Evolutionary conservation across 2,329 filamentous ascomycete species (phyloP).

Genomic region (Hirsutella minnesotensis): DNA sequence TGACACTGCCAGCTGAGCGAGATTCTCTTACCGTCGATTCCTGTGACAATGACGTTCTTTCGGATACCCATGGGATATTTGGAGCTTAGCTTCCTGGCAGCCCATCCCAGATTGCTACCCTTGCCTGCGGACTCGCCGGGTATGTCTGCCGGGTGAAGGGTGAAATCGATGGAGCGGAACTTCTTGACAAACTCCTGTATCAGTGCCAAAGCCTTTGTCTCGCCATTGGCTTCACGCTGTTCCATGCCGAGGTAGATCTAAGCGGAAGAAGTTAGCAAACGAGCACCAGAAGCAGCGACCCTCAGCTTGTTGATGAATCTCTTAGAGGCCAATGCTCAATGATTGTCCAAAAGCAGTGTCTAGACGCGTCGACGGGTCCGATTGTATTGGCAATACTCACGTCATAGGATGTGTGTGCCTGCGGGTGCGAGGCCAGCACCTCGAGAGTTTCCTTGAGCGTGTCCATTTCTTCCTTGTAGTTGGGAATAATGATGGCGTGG

Average conservation of each 20-base stretch:
- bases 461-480: conserved; percentile 63
- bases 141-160: conserved; percentile 53
- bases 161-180: conserved; percentile 56
- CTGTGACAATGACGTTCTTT: conserved; percentile 55
- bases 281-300: no score
- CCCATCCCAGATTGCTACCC: conserved; percentile 64
- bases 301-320: no score
- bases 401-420: conserved; percentile 54
- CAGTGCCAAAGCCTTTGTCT: conserved; percentile 49
- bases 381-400: conserved; percentile 32
- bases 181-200: conserved; percentile 51
- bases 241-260: conserved; percentile 67
- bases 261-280: not conserved
- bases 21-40: conserved; percentile 53
- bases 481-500: conserved; percentile 59
- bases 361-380: not conserved
- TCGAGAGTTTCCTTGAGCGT: conserved; percentile 57
- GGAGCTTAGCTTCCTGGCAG: conserved; percentile 51
- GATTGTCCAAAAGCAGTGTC: not conserved
- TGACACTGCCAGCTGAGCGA: not conserved
- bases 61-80: conserved; percentile 41
- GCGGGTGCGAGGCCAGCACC: conserved; percentile 54
- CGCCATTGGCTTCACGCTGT: conserved; percentile 48
- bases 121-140: conserved; percentile 60
- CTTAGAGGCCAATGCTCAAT: not conserved